Evolutionary conservation across 192 early-diverging fungal genomes (phyloP).

Genomic region (Coemansia sp.): DNA sequence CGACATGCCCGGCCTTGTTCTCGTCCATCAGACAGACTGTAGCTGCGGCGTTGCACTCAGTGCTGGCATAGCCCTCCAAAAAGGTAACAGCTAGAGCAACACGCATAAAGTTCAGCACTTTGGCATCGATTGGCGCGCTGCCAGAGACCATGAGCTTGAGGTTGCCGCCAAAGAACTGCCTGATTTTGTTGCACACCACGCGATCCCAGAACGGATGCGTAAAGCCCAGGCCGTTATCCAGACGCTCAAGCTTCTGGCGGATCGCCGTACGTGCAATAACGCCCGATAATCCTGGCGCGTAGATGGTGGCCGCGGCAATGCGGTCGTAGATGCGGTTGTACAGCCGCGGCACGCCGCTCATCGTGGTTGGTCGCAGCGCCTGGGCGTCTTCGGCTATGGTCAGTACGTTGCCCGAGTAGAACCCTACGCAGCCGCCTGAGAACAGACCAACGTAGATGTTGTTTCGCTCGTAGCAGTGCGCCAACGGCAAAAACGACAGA

Average conservation of each 20-base stretch:
- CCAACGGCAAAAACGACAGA: slow-evolving; percentile 87
- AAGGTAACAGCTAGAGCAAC: slow-evolving; percentile 61
- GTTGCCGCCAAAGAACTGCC: slow-evolving; percentile 72
- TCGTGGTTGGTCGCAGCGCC: slow-evolving; percentile 78
- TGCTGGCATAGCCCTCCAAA: slow-evolving; percentile 58
- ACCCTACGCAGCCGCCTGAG: slow-evolving; percentile 71
- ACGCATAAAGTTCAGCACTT: slow-evolving; percentile 68
- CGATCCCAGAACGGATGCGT: slow-evolving; percentile 83
- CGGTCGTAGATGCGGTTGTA: slow-evolving; percentile 91
- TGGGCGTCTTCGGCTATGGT: slow-evolving; percentile 79
- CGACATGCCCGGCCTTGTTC: slow-evolving; percentile 65
- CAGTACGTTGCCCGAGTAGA: slow-evolving; percentile 63
- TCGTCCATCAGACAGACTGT: slow-evolving; percentile 35
- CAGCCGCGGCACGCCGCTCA: slow-evolving; percentile 86
- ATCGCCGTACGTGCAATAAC: slow-evolving; percentile 64
- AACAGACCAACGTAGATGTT: slow-evolving; percentile 58
- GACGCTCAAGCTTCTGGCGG: slow-evolving; percentile 59
- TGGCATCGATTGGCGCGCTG: slow-evolving; percentile 67
- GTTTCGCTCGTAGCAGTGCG: slow-evolving; percentile 84
- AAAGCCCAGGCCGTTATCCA: slow-evolving; percentile 55
- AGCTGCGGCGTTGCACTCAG: slow-evolving; percentile 43
- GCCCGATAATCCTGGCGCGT: slow-evolving; percentile 64
- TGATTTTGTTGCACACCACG: slow-evolving; percentile 82
- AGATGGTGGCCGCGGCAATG: slow-evolving; percentile 59
- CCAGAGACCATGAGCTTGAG: slow-evolving; percentile 65